Evolutionary conservation across 768 basidiomycete genomes (phyloP).

Genomic region (Tremella yokohamensis): DNA sequence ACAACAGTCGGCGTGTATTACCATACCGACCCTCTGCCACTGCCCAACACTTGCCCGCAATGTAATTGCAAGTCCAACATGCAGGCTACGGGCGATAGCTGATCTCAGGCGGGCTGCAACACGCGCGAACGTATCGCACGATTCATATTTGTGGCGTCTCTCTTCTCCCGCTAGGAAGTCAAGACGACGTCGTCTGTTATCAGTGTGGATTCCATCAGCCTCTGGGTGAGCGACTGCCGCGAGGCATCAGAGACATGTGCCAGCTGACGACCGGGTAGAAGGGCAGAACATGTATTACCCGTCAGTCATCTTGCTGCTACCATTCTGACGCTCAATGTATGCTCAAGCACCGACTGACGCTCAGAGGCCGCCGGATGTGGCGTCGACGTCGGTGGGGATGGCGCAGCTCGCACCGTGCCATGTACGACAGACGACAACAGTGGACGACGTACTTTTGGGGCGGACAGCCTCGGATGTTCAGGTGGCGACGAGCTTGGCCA

Average conservation of each 20-base stretch:
- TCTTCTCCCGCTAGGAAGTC: not conserved
- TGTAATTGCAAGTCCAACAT: not conserved
- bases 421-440: slow-evolving; percentile 1
- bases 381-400: not conserved
- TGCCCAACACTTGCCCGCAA: not conserved
- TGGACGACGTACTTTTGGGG: slow-evolving; percentile 2
- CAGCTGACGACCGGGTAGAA: not conserved
- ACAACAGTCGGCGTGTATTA: not conserved
- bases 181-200: not conserved
- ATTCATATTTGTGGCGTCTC: not conserved
- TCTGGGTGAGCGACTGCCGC: not conserved
- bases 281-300: slow-evolving; percentile 1
- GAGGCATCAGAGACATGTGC: no score
- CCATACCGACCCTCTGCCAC: not conserved
- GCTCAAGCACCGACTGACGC: not conserved
- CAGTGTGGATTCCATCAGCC: slow-evolving; percentile 5
- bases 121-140: not conserved
- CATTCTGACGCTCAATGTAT: no score
- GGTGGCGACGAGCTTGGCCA: not conserved
- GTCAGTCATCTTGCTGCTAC: not conserved
- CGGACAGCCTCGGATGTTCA: not conserved
- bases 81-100: not conserved
- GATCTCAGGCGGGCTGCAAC: not conserved
- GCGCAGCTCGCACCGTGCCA: not conserved
- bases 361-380: not conserved